Base-by-base conservation (phyloP, 2,329 filamentous ascomycete genomes). In the Magnaporthales sp. region DNA sequence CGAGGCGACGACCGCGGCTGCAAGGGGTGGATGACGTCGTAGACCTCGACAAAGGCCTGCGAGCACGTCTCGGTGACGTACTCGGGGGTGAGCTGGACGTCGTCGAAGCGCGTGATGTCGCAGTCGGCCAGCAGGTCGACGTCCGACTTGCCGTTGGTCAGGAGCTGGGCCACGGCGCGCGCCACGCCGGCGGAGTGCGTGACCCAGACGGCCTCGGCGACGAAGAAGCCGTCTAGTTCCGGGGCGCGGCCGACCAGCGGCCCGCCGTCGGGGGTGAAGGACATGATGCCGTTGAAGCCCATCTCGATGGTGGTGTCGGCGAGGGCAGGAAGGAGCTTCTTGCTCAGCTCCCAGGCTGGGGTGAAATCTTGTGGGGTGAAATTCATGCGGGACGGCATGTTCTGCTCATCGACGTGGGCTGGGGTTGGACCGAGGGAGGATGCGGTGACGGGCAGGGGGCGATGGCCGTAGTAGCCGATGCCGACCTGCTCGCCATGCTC, bases 191-290 rank as follows among this genome's bases (percentile, higher is more conserved):
- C 86, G 0, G 86, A 88, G 69, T 89, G 86, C 22, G 86, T 89
- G 0, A 89, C 86, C 86, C 86, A 89, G 0, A 89, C 85, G 5
- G 86, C 86, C 70, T 89, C 86, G 0, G 86, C 86, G 0, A 89
- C 84, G 70, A 81, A 88, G 74, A 89, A 89, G 13, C 84, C 84
- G 62, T 88, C 83, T 0, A 89, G 74, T 15, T 80, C 80, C 7
- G 86, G 85, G 0, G 84, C 79, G 70, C 84, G 80, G 2, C 86
- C 86, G 1, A 89, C 78, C 0, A 89, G 78, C 0, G 86, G 83
- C 0, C 84, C 85, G 0, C 86, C 86, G 65, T 89, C 86, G 0
- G 86, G 86, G 0, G 86, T 89, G 71, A 89, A 89, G 0, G 86
- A 89, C 74, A 89, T 86, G 70, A 89, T 81, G 2, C 86, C 86